Evolutionary conservation across 305 asterid species (phyloP).

Genomic region (Solanum hybrid): DNA sequence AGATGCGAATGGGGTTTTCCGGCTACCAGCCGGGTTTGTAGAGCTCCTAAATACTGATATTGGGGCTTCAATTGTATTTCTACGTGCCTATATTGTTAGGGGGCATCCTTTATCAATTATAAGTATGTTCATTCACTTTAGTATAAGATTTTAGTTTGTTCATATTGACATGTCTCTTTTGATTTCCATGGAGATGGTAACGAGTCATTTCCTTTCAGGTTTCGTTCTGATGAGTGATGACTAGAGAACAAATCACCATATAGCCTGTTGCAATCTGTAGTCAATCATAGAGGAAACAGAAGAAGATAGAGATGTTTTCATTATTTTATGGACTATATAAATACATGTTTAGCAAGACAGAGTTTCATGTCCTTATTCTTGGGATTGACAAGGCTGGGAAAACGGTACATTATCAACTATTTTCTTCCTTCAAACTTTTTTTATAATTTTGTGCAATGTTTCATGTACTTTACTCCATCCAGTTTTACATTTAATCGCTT

Average conservation of each 20-base stretch:
- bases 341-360: slow-evolving; percentile 79
- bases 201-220: slow-evolving; percentile 13
- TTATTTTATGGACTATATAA: slow-evolving; percentile 87
- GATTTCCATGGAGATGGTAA: not conserved
- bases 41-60: not conserved
- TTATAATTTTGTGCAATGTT: not conserved
- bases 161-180: not conserved
- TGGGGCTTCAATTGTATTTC: not conserved
- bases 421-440: not conserved
- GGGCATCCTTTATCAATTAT: not conserved
- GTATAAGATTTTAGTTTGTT: not conserved
- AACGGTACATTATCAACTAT: slow-evolving; percentile 48
- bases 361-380: slow-evolving; percentile 91
- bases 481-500: not conserved
- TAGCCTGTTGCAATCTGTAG: slow-evolving; percentile 6
- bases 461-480: not conserved
- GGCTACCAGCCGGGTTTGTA: not conserved
- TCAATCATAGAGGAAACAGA: slow-evolving; percentile 17
- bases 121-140: not conserved
- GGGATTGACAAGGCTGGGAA: slow-evolving; percentile 96
- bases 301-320: slow-evolving; percentile 65
- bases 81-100: not conserved
- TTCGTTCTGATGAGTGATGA: not conserved
- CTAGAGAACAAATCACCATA: not conserved
- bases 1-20: not conserved